Evolutionary conservation across 2,329 filamentous ascomycete species (phyloP).

Genomic region (Pseudocercospora ulei): DNA sequence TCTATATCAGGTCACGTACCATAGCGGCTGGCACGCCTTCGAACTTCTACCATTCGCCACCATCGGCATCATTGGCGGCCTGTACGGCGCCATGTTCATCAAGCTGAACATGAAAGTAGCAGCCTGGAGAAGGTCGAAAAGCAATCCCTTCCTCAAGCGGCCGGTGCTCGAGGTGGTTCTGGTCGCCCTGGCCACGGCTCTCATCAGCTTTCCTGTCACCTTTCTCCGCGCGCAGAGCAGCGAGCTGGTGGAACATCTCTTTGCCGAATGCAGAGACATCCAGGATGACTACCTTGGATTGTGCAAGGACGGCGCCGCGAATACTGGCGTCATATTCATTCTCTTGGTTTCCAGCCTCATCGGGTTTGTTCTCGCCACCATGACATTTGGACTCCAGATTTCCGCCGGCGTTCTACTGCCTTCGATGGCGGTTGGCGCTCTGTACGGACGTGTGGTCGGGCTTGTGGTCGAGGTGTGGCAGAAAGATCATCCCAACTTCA

Average conservation of each 20-base stretch:
- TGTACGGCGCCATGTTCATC: slow-evolving; percentile 92
- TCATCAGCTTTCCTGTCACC: slow-evolving; percentile 90
- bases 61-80: slow-evolving; percentile 78
- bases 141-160: slow-evolving; percentile 52
- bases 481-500: slow-evolving; percentile 61
- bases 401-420: slow-evolving; percentile 92
- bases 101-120: slow-evolving; percentile 84
- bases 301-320: slow-evolving; percentile 76
- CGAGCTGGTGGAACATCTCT: slow-evolving; percentile 82
- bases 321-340: slow-evolving; percentile 70
- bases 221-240: slow-evolving; percentile 92
- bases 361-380: slow-evolving; percentile 71
- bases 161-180: slow-evolving; percentile 70
- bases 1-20: slow-evolving; percentile 90
- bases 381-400: slow-evolving; percentile 90
- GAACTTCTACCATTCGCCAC: slow-evolving; percentile 81
- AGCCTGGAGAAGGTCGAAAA: slow-evolving; percentile 62
- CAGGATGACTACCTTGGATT: slow-evolving; percentile 80
- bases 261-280: slow-evolving; percentile 76
- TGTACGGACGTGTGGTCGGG: slow-evolving; percentile 80
- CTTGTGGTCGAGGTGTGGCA: slow-evolving; percentile 87
- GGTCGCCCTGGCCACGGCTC: slow-evolving; percentile 70
- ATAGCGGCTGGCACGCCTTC: slow-evolving; percentile 83
- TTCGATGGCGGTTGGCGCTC: slow-evolving; percentile 88
- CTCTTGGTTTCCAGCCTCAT: slow-evolving; percentile 72